Base-by-base conservation (phyloP, 495 filamentous ascomycete genomes). In the Hypoxylon perforatum region DNA sequence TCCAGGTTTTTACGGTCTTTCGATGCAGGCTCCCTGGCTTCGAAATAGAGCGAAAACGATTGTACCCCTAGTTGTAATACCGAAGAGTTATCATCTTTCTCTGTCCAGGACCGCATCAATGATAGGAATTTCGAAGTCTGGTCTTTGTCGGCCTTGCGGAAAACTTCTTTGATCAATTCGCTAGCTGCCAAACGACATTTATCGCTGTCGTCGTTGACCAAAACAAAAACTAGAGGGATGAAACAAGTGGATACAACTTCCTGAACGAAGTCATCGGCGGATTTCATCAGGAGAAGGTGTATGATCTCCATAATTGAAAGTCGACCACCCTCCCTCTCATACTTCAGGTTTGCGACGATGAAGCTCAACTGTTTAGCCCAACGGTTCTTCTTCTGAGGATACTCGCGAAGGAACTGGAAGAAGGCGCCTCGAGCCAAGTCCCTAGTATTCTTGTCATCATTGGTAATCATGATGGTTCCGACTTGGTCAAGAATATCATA, bases 381-480 rank as follows among this genome's bases (percentile, higher is more conserved):
- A 3, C 96, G 83, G 63, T 87, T 89, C 73, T 91, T 92, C 67
- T 89, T 92, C 72, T 98, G 95, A 0, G 95, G 95, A 72, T 97
- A 99, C 44, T 97, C 91, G 64, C 93, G 88, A 35, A 99, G 76
- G 82, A 98, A 99, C 69, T 97, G 92, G 74, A 97, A 88, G 77
- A 96, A 99, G 21, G 88, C 90, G 18, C 92, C 92, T 25, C 96
- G 87, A 15, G 94, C 94, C 33, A 94, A 78, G 69, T 97, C 93
- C 41, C 94, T 85, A 2, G 94, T 91, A 63, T 88, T 87, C 67
- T 90, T 88, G 65, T 93, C 93, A 57, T 96, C 90, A 75, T 97
- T 97, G 21, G 91, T 97, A 58, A 99, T 91, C 94, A 98, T 97
- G 77, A 98, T 89, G n/a, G 83, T 86, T 21, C 92, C 91, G 30